Percentiles rank a stretch among this genome's conserved stretches.
Conservation (phyloP, 164 flowering plant genomes). For the Liriodendron chinense region DNA sequence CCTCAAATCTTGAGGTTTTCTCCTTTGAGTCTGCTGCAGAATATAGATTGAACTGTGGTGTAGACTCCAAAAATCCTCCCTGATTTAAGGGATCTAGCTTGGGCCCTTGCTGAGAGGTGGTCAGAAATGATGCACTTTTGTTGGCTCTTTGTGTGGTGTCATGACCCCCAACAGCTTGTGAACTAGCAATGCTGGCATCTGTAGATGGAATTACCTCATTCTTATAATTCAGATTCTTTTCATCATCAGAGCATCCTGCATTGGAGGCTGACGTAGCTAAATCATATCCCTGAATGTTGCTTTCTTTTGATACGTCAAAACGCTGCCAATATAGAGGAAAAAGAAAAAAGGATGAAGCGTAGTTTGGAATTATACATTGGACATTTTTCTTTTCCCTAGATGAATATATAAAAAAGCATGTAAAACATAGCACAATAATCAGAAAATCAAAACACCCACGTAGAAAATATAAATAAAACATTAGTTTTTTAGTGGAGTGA, state of each 20-base stretch:
- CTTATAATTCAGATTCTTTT: neutral
- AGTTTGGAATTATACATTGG: no score
- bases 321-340: slow-evolving; percentile 12
- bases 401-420: no score
- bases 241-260: slow-evolving; percentile 8
- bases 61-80: slow-evolving; percentile 15
- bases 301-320: slow-evolving; percentile 13
- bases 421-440: no score
- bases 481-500: no score
- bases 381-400: no score
- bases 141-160: neutral
- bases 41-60: neutral
- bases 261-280: slow-evolving; percentile 9
- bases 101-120: neutral
- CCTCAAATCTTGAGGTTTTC: slow-evolving; percentile 34
- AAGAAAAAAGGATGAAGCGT: neutral
- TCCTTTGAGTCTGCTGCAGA: slow-evolving; percentile 11
- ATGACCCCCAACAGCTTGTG: neutral
- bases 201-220: slow-evolving; percentile 1
- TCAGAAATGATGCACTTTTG: neutral
- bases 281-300: slow-evolving; percentile 13
- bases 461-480: no score
- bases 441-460: no score
- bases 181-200: slow-evolving; percentile 1
- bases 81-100: neutral